A percentile compares a stretch with the other conserved stretches of the same genome.
Evolutionary conservation across 371 early-diverging fungal genomes (phyloP).

Genomic region (Mucor circinelloides): DNA sequence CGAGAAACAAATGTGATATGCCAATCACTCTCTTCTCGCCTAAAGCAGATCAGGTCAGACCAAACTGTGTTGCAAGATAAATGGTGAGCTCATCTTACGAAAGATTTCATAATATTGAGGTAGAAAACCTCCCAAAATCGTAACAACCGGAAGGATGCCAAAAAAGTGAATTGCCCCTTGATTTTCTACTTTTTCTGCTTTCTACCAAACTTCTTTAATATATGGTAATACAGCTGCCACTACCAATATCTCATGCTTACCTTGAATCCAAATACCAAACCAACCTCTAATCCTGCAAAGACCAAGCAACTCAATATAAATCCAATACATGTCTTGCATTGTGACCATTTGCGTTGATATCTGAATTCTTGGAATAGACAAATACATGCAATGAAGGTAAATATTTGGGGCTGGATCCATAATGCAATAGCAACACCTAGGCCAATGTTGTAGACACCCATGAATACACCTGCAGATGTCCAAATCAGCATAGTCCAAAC

Average conservation of each 20-base stretch:
- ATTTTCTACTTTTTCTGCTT: constrained; percentile 15
- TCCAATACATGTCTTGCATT: neutral
- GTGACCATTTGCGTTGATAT: constrained; percentile 36
- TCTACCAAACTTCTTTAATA: constrained; percentile 1
- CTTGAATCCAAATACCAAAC: constrained; percentile 25
- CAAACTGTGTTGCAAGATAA: neutral
- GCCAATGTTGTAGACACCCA: constrained; percentile 53
- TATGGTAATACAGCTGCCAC: neutral
- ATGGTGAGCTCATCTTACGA: constrained; percentile 14
- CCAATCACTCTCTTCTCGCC: constrained; percentile 38
- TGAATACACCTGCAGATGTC: constrained; percentile 42
- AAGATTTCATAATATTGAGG: constrained; percentile 56
- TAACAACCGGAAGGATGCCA: constrained; percentile 50
- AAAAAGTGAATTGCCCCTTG: constrained; percentile 35
- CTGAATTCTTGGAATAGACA: constrained; percentile 52
- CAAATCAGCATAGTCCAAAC: constrained; percentile 51
- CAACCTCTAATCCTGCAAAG: constrained; percentile 28
- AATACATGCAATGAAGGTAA: constrained; percentile 40
- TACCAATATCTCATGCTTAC: neutral
- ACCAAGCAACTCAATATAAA: constrained; percentile 14
- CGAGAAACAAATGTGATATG: constrained; percentile 47
- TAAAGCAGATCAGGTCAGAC: neutral
- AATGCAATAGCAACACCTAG: constrained; percentile 52
- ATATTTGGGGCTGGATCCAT: constrained; percentile 59
- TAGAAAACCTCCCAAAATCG: constrained; percentile 47